A percentile compares a stretch with the other conserved stretches of the same genome.
phyloP scores from a whole-genome alignment of 768 basidiomycete genomes.

The Termitomyces sp. region DNA sequence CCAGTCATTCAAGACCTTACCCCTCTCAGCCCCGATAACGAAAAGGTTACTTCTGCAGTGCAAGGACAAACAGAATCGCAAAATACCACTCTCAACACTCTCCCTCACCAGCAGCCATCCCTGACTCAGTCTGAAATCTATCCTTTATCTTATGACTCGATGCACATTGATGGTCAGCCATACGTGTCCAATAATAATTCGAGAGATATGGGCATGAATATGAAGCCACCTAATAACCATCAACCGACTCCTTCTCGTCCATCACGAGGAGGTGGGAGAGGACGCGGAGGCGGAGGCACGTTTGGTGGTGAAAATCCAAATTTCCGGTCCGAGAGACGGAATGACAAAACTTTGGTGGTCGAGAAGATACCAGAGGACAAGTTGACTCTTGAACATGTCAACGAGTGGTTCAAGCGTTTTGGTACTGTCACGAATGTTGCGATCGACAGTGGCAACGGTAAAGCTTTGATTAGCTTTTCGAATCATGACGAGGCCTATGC shows the following conservation, averaged over 20 bases:
- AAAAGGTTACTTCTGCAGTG: constrained; percentile 18
- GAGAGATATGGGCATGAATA: constrained; percentile 31
- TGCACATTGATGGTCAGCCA: constrained; percentile 20
- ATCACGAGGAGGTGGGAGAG: constrained; percentile 28
- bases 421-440: constrained; percentile 91
- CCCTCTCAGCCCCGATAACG: constrained; percentile 38
- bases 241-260: constrained; percentile 25
- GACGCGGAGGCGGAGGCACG: constrained; percentile 50
- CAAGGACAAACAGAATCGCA: constrained; percentile 19
- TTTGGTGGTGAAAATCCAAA: constrained; percentile 61
- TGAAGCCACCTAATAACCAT: constrained; percentile 23
- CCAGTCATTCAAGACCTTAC: constrained; percentile 84
- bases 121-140: background rate
- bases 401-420: constrained; percentile 87
- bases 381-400: constrained; percentile 71
- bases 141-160: constrained; percentile 11
- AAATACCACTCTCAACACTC: constrained; percentile 21
- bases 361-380: constrained; percentile 91
- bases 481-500: constrained; percentile 78
- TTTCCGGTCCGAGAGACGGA: constrained; percentile 62
- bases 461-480: constrained; percentile 85
- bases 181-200: constrained; percentile 17
- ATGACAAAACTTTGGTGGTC: constrained; percentile 82
- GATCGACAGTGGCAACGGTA: constrained; percentile 65
- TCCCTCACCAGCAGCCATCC: constrained; percentile 12